These are phyloP conservation scores for Leccinellum rugosiceps DNA, from an alignment of 768 basidiomycete genomes.

Conservation along the genomic window DNA sequence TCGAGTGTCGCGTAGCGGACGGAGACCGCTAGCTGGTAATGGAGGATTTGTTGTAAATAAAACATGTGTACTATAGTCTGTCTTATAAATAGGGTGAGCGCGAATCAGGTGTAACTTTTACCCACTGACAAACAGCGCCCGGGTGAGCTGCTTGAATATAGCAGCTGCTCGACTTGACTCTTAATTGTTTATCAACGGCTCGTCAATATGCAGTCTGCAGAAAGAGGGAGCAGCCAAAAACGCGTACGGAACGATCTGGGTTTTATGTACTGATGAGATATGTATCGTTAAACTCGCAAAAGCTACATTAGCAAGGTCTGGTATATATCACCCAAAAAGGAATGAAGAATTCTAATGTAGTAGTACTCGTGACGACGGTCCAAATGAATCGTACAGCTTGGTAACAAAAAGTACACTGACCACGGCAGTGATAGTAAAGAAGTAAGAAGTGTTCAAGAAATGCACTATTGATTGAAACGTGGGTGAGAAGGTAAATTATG, in stretches of 20 bases:
- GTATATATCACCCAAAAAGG: slow-evolving; percentile 2
- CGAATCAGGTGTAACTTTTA: too few relatives aligned
- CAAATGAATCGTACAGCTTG: background rate
- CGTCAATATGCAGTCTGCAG: too few relatives aligned
- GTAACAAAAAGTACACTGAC: background rate
- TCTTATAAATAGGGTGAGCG: too few relatives aligned
- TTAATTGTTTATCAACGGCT: too few relatives aligned
- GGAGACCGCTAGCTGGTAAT: background rate
- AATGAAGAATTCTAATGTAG: slow-evolving; percentile 1
- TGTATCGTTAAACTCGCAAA: background rate
- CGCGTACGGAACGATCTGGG: background rate
- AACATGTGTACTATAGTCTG: background rate
- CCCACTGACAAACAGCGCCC: background rate
- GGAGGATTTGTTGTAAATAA: background rate
- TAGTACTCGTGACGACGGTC: background rate
- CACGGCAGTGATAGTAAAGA: background rate
- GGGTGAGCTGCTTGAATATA: background rate
- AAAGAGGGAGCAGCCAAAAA: background rate
- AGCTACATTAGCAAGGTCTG: slow-evolving; percentile 11
- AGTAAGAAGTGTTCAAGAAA: background rate
- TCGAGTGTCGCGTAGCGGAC: background rate
- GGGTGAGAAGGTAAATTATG: background rate
- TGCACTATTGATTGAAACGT: background rate
- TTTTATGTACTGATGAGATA: background rate
- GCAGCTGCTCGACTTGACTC: too few relatives aligned